Evolutionary conservation across 352 stramenopile genomes (phyloP), one percentile per base, ranked within the genome.

Genomic region (Phytophthora chlamydospora): DNA sequence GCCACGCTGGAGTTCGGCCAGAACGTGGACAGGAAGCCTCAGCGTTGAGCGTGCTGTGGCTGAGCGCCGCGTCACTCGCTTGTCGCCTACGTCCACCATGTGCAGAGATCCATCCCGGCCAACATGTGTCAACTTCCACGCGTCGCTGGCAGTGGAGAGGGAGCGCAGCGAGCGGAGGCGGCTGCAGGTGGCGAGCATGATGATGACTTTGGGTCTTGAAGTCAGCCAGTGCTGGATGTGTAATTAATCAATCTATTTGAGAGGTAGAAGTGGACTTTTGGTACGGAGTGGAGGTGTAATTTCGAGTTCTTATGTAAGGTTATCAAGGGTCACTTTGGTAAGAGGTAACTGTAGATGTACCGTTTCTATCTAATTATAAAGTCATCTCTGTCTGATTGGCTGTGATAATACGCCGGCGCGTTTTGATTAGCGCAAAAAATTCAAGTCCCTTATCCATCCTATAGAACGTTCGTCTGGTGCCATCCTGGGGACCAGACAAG

Each of bases 1-100:
- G 17, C 29, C 58, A 1, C 76, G 57, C 27, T 74, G 38, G 14
- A 98, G 88, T 43, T 93, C 82, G 2, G 56, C 39, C n/a, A 98
- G 59, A 6, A 98, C 85, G 13, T 76, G 49, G 0, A 81, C 71
- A 9, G 93, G 94, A n/a, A 98, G 62, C 0, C 89, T 73, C 36
- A 98, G 88, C n/a, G 77, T 88, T 4, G 90, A 75, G 49, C 86
- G 80, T 9, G 95, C 95, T 1, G 78, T 88, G 6, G 95, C 94
- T 0, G 80, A 88, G 49, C 95, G 79, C 17, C 70, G 69, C 17
- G 94, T 98, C 0, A 93, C 68, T 43, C 50, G 36, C 73, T 98
- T 98, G 40, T 68, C 31, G 6, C 87, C 87, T 0, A 98, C 90
- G 66, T 98, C 84, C 6, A 98, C 94, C 95, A 98, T 98, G 12